Evolutionary conservation across 2,329 filamentous ascomycete genomes (phyloP).

Genomic region (Setomelanomma holmii): DNA sequence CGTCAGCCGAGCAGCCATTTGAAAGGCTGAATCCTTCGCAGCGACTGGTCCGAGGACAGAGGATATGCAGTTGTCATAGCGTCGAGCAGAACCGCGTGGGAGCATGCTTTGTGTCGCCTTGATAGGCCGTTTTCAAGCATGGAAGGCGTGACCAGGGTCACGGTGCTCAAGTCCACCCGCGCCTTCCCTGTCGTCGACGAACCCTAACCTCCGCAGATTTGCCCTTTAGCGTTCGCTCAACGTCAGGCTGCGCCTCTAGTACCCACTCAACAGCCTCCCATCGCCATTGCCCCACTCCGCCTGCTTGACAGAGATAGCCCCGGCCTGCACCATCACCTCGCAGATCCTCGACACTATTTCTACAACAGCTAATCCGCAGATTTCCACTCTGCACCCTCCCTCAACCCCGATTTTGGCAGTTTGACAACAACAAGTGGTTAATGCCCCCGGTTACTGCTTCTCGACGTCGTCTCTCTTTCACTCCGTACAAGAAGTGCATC

Average conservation of each 20-base stretch:
- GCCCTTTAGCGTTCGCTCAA: conserved; percentile 13
- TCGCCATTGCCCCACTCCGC: conserved; percentile 5
- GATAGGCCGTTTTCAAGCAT: conserved; percentile 21
- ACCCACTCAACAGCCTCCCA: conserved; percentile 13
- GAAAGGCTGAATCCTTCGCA: background rate
- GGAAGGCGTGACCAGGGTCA: conserved; percentile 5
- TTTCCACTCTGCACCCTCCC: conserved; percentile 1
- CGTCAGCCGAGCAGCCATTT: conserved; percentile 1
- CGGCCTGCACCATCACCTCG: background rate
- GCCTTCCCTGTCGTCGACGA: background rate
- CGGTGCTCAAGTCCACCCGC: background rate
- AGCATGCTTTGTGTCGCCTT: conserved; percentile 9
- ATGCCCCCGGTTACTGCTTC: conserved; percentile 47
- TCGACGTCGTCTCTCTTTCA: conserved; percentile 48
- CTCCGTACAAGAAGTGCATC: conserved; percentile 52
- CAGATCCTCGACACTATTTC: background rate
- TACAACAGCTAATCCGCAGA: conserved; percentile 3
- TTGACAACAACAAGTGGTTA: conserved; percentile 33
- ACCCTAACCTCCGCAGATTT: conserved; percentile 21
- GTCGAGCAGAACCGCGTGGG: conserved; percentile 1
- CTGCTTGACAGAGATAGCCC: conserved; percentile 11
- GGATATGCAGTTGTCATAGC: conserved; percentile 20
- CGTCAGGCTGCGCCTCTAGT: conserved; percentile 17
- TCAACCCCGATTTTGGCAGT: background rate
- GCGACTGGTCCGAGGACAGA: background rate